Evolutionary conservation across 441 rosid genomes (phyloP), one percentile per base, ranked within the genome.

Genomic region (Manihot esculenta): DNA sequence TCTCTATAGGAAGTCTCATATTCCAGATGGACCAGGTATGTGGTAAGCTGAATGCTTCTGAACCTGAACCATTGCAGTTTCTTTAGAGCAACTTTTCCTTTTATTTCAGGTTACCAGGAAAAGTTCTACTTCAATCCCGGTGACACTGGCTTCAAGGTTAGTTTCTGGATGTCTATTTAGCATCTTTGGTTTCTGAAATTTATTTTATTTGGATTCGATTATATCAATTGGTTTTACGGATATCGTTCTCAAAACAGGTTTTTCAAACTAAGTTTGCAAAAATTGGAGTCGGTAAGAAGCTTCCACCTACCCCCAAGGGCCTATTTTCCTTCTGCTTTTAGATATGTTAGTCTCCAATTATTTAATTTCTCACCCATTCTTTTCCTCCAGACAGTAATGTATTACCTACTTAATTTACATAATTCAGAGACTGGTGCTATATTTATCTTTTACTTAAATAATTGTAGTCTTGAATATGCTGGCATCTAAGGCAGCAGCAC

Each of bases 81-180:
- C 23, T 23, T 56, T 47, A 68, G 51, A 66, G 30, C 49, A 27
- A 33, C n/a, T 35, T 18, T 67, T 35, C n/a, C 64, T 53, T 61
- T 66, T 56, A 62, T 48, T 74, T 68, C 74, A 87, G 97, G 97
- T 54, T 92, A 92, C 78, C 94, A 89, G 83, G 99, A 94, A 86
- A 92, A 94, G 70, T 94, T 94, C 86, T 89, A 94, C 82, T 94
- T 94, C 76, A 94, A 89, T 79, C 97, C 96, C 9, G 97, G 99
- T 7, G 97, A 94, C 75, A 94, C 97, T 12, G 77, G 77, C 48
- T 94, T 94, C 77, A 89, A 89, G 95, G 99, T 94, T 54, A 70
- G 73, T 74, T 72, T 74, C 26, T 62, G 24, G 20, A 54, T 66
- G 60, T 56, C 13, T 15, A 70, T 50, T 53, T 18, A 68, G 53